Evolutionary conservation across 257 asterid genomes (phyloP).

Genomic region (Cinchona pubescens): DNA sequence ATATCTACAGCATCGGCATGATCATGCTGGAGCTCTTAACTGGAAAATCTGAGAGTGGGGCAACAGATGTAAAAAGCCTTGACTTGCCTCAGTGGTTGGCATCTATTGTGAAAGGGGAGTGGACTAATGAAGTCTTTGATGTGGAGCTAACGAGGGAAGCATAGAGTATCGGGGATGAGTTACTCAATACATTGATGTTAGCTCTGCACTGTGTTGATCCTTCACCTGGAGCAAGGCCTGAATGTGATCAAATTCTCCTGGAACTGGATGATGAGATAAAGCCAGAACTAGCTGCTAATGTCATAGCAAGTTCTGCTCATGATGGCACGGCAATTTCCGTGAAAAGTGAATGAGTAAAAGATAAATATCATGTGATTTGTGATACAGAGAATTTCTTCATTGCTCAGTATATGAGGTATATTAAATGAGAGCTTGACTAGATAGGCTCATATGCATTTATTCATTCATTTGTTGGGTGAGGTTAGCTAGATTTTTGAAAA

Average conservation of each 20-base stretch:
- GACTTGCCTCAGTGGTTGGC: constrained; percentile 93
- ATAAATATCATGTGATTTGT: too few species aligned
- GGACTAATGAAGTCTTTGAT: constrained; percentile 91
- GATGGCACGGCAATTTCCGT: constrained; percentile 25
- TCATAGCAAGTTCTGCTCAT: constrained; percentile 28
- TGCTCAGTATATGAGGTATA: background rate
- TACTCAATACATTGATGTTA: constrained; percentile 68
- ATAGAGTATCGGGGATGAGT: constrained; percentile 56
- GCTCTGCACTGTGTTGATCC: constrained; percentile 95
- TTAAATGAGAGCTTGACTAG: background rate
- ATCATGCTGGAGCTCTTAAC: constrained; percentile 82
- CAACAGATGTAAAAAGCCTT: constrained; percentile 72
- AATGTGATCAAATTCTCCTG: constrained; percentile 57
- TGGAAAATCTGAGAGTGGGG: constrained; percentile 87
- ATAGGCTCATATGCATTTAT: constrained; percentile 25
- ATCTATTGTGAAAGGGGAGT: constrained; percentile 81
- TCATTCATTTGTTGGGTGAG: constrained; percentile 26
- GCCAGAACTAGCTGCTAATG: constrained; percentile 35
- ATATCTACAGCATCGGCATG: constrained; percentile 81
- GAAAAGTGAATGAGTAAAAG: constrained; percentile 27
- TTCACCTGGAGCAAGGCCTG: constrained; percentile 77
- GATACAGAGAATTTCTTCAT: background rate
- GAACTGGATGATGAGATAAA: constrained; percentile 77
- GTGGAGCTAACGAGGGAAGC: constrained; percentile 77
- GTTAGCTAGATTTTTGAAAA: constrained; percentile 4